phyloP scores from a whole-genome alignment of 768 basidiomycete genomes.

The Austroboletus eburneus region DNA sequence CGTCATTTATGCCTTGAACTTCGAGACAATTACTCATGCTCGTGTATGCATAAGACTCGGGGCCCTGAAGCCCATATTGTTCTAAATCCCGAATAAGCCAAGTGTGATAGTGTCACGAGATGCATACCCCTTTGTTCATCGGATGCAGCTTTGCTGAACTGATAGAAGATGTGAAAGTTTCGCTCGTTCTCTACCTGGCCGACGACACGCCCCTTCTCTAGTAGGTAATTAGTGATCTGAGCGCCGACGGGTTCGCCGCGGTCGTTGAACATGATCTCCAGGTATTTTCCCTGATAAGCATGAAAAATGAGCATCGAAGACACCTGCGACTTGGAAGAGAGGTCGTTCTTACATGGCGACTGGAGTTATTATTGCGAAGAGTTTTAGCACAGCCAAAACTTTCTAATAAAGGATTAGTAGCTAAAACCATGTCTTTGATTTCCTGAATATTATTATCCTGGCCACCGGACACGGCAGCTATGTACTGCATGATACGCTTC shows the following conservation, averaged over 20 bases:
- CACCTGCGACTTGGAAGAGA: background rate
- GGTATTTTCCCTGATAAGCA: slow-evolving; percentile 82
- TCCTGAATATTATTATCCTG: slow-evolving; percentile 90
- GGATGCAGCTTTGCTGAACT: slow-evolving; percentile 94
- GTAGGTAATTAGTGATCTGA: slow-evolving; percentile 95
- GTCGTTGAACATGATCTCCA: slow-evolving; percentile 98
- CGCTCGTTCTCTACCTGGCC: slow-evolving; percentile 96
- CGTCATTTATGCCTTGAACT: slow-evolving; percentile 88
- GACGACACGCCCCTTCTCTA: slow-evolving; percentile 96
- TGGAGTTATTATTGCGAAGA: slow-evolving; percentile 96
- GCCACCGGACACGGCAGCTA: slow-evolving; percentile 91
- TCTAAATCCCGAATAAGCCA: slow-evolving; percentile 46
- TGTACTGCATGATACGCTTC: slow-evolving; percentile 99
- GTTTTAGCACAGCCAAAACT: slow-evolving; percentile 99
- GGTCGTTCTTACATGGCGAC: slow-evolving; percentile 91
- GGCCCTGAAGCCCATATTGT: slow-evolving; percentile 91
- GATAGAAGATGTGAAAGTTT: slow-evolving; percentile 99
- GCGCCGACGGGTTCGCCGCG: slow-evolving; percentile 94
- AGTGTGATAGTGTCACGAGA: background rate
- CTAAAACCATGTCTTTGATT: slow-evolving; percentile 99
- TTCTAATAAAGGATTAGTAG: slow-evolving; percentile 95
- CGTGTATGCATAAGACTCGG: slow-evolving; percentile 93
- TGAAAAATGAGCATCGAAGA: slow-evolving; percentile 7
- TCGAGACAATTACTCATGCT: slow-evolving; percentile 89
- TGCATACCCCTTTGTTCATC: slow-evolving; percentile 78